These are phyloP conservation scores for Litsea cubeba DNA, from an alignment of 164 flowering plant genomes.

Conservation along the genomic window DNA sequence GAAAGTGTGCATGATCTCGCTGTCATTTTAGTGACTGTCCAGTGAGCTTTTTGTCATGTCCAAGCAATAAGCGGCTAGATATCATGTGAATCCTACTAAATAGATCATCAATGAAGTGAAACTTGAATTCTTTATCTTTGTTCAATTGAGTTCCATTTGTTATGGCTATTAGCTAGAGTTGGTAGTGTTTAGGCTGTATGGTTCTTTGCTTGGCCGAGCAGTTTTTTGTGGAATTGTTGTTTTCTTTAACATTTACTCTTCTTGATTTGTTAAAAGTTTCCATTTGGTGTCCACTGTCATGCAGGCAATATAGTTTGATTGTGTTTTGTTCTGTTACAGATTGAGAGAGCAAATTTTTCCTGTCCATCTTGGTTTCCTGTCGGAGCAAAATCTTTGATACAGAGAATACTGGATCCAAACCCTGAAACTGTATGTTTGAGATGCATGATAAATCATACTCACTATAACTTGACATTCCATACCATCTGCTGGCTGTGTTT, in stretches of 20 bases:
- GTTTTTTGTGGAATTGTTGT: background rate
- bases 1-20: background rate
- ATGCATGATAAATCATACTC: background rate
- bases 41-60: background rate
- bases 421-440: slow-evolving; percentile 73
- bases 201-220: background rate
- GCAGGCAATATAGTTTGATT: background rate
- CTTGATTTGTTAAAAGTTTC: background rate
- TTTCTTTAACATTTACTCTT: background rate
- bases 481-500: background rate
- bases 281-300: background rate
- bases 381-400: slow-evolving; percentile 86
- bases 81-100: background rate
- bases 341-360: slow-evolving; percentile 73
- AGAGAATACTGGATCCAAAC: slow-evolving; percentile 82
- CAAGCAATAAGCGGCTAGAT: background rate
- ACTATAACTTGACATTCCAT: background rate
- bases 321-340: slow-evolving; percentile 37
- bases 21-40: background rate
- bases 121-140: background rate
- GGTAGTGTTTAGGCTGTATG: background rate
- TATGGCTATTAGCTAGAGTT: background rate
- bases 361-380: slow-evolving; percentile 92
- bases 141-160: background rate
- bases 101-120: background rate